Percentiles rank a stretch among this genome's conserved stretches.
phyloP scores from a whole-genome alignment of 768 basidiomycete genomes.

The Mycena rebaudengoi region DNA sequence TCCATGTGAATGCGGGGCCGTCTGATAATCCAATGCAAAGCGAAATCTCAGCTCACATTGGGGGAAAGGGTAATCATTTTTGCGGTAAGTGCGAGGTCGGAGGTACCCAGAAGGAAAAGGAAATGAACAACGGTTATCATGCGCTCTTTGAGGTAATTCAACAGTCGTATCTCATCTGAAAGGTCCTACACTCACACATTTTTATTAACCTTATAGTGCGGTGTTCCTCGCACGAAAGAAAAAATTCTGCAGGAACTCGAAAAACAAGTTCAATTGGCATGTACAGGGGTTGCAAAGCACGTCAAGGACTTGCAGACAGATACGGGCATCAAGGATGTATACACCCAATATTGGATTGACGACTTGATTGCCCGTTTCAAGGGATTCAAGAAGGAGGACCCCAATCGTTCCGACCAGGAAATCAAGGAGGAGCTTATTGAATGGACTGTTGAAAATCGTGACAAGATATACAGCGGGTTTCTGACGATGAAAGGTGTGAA shows the following conservation, averaged over 20 bases:
- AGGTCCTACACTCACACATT: too few species aligned
- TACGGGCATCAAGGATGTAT: conserved; percentile 48
- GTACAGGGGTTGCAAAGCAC: conserved; percentile 35
- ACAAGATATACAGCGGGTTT: conserved; percentile 40
- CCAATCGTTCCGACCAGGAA: conserved; percentile 10
- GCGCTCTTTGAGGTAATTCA: conserved; percentile 42
- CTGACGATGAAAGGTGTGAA: conserved; percentile 37
- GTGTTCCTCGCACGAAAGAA: conserved; percentile 28
- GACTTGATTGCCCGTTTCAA: conserved; percentile 33
- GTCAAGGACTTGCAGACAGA: conserved; percentile 40
- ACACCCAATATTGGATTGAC: conserved; percentile 49
- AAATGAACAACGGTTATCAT: conserved; percentile 43
- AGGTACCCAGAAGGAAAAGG: conserved; percentile 42
- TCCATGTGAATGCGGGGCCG: conserved; percentile 38
- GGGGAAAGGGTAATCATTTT: conserved; percentile 46
- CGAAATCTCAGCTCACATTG: conserved; percentile 48
- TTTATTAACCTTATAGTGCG: conserved; percentile 36
- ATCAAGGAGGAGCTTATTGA: conserved; percentile 35
- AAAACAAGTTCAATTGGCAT: conserved; percentile 41
- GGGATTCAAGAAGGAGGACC: conserved; percentile 28
- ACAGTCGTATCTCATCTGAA: too few species aligned
- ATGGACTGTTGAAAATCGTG: conserved; percentile 38
- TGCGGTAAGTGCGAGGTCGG: conserved; percentile 51
- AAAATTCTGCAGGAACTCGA: conserved; percentile 34
- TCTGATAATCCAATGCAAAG: conserved; percentile 52